Evolutionary conservation across 129 eudicot genomes (phyloP).

Genomic region (Flaveria robusta): DNA sequence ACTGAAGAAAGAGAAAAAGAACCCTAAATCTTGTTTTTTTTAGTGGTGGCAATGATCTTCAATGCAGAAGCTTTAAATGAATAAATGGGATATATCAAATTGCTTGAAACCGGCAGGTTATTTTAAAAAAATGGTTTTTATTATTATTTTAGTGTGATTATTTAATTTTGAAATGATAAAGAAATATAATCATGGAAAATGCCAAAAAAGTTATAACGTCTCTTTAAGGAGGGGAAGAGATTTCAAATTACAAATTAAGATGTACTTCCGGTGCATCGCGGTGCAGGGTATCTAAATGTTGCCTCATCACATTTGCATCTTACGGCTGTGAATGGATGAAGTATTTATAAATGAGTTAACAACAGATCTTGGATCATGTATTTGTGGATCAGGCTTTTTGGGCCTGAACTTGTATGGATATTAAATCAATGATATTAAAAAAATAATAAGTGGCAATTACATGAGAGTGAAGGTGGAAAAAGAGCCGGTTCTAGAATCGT

Average conservation of each 20-base stretch:
- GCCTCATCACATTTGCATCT: constrained; percentile 8
- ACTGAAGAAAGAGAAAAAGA: constrained; percentile 32
- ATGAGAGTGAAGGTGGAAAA: too few relatives aligned
- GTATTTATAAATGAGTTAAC: background rate
- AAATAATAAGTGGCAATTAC: too few relatives aligned
- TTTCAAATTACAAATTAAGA: constrained; percentile 64
- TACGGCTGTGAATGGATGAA: background rate
- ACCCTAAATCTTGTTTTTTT: constrained; percentile 18
- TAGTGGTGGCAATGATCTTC: constrained; percentile 42
- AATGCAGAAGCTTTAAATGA: constrained; percentile 53
- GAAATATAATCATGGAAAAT: constrained; percentile 35
- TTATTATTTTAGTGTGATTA: constrained; percentile 12
- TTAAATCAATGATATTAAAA: too few relatives aligned
- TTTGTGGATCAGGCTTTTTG: constrained; percentile 34
- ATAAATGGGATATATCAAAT: constrained; percentile 41
- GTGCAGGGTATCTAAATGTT: constrained; percentile 12
- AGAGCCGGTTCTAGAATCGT: too few relatives aligned
- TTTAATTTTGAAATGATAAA: constrained; percentile 20
- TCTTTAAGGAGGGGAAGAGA: constrained; percentile 68
- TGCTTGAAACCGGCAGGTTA: constrained; percentile 21
- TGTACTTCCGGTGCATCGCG: constrained; percentile 12
- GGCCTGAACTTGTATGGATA: constrained; percentile 7
- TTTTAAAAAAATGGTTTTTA: constrained; percentile 5
- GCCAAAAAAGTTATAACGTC: constrained; percentile 72
- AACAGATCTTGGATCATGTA: constrained; percentile 23